Evolutionary conservation across 148 eudicot genomes (phyloP).

Genomic region (Persicaria tinctoria): DNA sequence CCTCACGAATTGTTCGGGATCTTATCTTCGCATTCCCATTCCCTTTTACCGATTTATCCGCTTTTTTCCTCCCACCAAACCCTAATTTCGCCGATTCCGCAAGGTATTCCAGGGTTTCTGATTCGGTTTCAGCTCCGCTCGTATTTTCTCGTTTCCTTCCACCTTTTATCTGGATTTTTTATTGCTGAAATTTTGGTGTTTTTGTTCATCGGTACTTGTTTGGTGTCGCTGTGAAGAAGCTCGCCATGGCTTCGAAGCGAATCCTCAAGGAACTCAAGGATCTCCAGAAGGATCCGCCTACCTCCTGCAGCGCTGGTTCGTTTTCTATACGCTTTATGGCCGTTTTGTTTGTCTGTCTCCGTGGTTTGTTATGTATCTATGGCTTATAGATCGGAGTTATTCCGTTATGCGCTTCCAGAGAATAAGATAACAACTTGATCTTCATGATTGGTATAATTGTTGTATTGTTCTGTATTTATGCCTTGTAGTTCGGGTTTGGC

Average conservation of each 20-base stretch:
- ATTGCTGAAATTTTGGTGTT: neutral
- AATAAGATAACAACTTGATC: neutral
- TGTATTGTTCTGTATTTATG: too few relatives aligned
- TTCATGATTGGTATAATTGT: too few relatives aligned
- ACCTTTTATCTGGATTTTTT: neutral
- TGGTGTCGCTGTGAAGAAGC: neutral
- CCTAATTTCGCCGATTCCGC: neutral
- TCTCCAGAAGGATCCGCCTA: slow-evolving; percentile 20
- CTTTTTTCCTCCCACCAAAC: neutral
- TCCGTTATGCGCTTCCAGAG: neutral
- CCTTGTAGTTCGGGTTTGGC: too few relatives aligned
- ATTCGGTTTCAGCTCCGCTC: neutral
- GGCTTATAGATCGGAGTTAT: neutral
- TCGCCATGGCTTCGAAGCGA: slow-evolving; percentile 15
- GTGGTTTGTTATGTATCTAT: neutral
- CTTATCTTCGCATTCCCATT: neutral
- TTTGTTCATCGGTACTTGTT: neutral
- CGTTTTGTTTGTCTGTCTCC: neutral
- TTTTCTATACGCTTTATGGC: neutral
- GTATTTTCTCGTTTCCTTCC: neutral
- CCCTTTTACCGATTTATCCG: neutral
- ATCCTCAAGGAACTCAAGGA: slow-evolving; percentile 17
- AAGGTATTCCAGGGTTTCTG: slow-evolving; percentile 1
- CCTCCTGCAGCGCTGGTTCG: slow-evolving; percentile 17
- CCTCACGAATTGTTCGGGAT: neutral